Percentiles rank a stretch among this genome's conserved stretches.
Conservation (phyloP, 1,284 basidiomycete genomes). For the Grifola frondosa region DNA sequence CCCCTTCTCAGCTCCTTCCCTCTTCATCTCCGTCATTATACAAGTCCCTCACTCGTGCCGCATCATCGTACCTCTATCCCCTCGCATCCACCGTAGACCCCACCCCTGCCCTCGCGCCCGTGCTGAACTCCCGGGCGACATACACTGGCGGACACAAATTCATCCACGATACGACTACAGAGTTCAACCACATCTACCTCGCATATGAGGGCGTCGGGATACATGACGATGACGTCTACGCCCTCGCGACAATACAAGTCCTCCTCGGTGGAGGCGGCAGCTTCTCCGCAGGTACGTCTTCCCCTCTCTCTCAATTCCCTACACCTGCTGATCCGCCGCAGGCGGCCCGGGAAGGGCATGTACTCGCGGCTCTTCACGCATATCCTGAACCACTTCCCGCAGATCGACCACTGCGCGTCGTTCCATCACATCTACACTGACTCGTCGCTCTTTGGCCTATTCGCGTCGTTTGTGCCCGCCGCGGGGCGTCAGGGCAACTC, state of each 20-base stretch:
- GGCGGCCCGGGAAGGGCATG: slow-evolving; percentile 98
- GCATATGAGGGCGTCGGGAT: slow-evolving; percentile 93
- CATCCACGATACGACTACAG: slow-evolving; percentile 65
- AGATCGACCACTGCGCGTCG: slow-evolving; percentile 95
- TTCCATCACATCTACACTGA: slow-evolving; percentile 99
- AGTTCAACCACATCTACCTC: slow-evolving; percentile 93
- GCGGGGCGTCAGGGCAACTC: slow-evolving; percentile 62
- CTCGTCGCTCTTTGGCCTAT: slow-evolving; percentile 91
- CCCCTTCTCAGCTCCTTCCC: slow-evolving; percentile 53
- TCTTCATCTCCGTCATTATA: slow-evolving; percentile 54
- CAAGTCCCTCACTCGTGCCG: slow-evolving; percentile 69
- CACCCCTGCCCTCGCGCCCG: slow-evolving; percentile 29
- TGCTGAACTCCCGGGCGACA: slow-evolving; percentile 48
- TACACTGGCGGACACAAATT: slow-evolving; percentile 89
- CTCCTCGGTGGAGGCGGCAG: slow-evolving; percentile 93
- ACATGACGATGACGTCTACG: slow-evolving; percentile 92
- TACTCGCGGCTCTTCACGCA: slow-evolving; percentile 97
- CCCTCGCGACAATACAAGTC: slow-evolving; percentile 93
- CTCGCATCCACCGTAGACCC: slow-evolving; percentile 28
- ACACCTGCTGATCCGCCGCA: slow-evolving; percentile 25
- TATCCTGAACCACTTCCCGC: slow-evolving; percentile 92
- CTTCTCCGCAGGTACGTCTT: slow-evolving; percentile 81
- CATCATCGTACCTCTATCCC: slow-evolving; percentile 71
- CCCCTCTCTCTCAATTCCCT: not conserved
- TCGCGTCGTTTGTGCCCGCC: slow-evolving; percentile 84